These are phyloP conservation scores for Globisporangium uncinulatum DNA, from an alignment of 352 stramenopile genomes.

Conservation along the genomic window DNA sequence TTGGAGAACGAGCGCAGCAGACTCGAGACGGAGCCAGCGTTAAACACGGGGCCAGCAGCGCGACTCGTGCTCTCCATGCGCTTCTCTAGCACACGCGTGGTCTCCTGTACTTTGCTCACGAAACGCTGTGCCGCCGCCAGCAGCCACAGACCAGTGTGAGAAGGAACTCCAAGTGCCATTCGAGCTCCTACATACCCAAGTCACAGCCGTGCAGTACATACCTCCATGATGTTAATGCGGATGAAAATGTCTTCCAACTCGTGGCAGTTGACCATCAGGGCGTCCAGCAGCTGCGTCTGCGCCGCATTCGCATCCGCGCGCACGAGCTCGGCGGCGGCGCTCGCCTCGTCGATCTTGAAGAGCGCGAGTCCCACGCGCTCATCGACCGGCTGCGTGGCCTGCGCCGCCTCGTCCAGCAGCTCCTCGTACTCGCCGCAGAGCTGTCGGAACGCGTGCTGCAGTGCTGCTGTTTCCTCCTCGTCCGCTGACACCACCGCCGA, in stretches of 20 bases:
- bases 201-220: constrained; percentile 8
- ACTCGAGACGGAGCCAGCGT: constrained; percentile 43
- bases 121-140: constrained; percentile 33
- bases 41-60: constrained; percentile 54
- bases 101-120: constrained; percentile 44
- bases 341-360: constrained; percentile 82
- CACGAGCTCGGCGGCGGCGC: constrained; percentile 38
- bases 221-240: constrained; percentile 70
- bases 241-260: constrained; percentile 80
- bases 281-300: constrained; percentile 42
- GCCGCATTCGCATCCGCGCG: constrained; percentile 41
- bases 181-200: not conserved
- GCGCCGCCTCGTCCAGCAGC: constrained; percentile 50
- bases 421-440: constrained; percentile 70
- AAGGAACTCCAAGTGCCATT: not conserved
- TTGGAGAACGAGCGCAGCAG: constrained; percentile 68
- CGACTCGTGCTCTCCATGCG: constrained; percentile 49
- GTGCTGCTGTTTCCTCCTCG: constrained; percentile 9
- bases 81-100: constrained; percentile 59
- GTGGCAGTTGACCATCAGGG: constrained; percentile 59
- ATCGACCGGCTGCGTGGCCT: constrained; percentile 48
- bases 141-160: not conserved
- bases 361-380: constrained; percentile 71
- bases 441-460: constrained; percentile 45
- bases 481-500: not conserved